Conservation (phyloP, 805 yeast genomes). For the Myxozyma udenii region DNA sequence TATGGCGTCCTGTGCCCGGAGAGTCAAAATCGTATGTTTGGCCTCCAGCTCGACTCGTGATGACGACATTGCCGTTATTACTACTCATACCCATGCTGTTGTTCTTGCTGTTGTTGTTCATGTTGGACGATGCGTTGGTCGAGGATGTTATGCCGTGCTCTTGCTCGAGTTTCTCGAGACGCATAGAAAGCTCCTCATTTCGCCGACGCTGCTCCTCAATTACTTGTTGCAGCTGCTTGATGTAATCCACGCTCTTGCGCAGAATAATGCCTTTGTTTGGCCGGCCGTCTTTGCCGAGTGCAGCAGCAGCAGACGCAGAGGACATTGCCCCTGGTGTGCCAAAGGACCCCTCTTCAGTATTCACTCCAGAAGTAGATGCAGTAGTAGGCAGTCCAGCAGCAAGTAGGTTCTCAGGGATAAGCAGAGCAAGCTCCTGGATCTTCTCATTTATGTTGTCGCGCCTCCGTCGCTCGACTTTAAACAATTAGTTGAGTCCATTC, state of each 20-base stretch:
- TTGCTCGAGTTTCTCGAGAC: slow-evolving; percentile 11
- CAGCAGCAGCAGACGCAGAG: slow-evolving; percentile 24
- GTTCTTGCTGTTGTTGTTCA: neutral
- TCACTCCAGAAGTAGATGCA: slow-evolving; percentile 15
- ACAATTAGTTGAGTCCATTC: no score
- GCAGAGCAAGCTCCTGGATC: slow-evolving; percentile 74
- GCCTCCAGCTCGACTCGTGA: neutral
- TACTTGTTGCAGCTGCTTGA: slow-evolving; percentile 37
- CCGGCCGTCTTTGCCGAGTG: slow-evolving; percentile 51
- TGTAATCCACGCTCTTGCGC: slow-evolving; percentile 75
- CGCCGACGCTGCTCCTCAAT: slow-evolving; percentile 18
- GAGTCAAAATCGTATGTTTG: neutral
- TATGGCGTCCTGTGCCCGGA: neutral
- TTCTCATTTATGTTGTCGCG: slow-evolving; percentile 87
- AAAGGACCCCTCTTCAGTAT: slow-evolving; percentile 13
- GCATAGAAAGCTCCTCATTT: slow-evolving; percentile 20
- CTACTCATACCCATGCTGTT: neutral
- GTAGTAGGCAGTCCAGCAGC: slow-evolving; percentile 13
- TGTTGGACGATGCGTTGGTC: neutral
- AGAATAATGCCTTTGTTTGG: slow-evolving; percentile 82
- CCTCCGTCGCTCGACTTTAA: slow-evolving; percentile 74
- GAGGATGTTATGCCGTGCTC: slow-evolving; percentile 7
- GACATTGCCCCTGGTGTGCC: slow-evolving; percentile 9
- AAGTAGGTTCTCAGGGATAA: slow-evolving; percentile 60
- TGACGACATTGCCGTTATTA: neutral